Conservation (phyloP, 2,329 filamentous ascomycete genomes). For the Pyrenochaeta sp. region DNA sequence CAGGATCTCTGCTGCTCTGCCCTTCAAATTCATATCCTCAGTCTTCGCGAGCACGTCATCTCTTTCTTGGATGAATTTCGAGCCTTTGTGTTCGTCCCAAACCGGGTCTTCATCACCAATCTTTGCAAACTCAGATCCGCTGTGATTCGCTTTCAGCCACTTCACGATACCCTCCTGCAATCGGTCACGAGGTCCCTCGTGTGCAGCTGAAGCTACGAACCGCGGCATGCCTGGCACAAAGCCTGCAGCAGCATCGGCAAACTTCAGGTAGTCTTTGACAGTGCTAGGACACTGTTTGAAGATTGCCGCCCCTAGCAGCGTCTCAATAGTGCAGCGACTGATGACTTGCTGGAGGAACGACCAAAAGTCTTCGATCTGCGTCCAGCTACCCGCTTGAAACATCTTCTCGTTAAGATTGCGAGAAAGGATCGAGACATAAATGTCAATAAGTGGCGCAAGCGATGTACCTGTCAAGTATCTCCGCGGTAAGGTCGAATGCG, state of each 20-base stretch:
- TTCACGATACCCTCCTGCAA: constrained; percentile 29
- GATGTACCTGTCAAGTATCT: constrained; percentile 26
- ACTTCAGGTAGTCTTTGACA: constrained; percentile 38
- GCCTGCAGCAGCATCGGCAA: constrained; percentile 27
- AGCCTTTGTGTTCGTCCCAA: constrained; percentile 32
- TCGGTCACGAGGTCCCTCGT: constrained; percentile 25
- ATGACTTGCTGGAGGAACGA: constrained; percentile 40
- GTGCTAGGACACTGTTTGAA: constrained; percentile 36
- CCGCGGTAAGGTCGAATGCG: constrained; percentile 12
- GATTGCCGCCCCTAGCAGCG: constrained; percentile 34
- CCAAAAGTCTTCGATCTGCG: constrained; percentile 42
- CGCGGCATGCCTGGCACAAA: constrained; percentile 29
- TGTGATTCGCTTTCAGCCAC: constrained; percentile 30
- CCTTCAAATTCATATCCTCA: constrained; percentile 15
- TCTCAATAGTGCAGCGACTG: constrained; percentile 33
- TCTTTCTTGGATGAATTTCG: constrained; percentile 32
- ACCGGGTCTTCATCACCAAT: constrained; percentile 16
- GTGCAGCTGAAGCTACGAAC: constrained; percentile 21
- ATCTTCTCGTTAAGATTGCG: constrained; percentile 39
- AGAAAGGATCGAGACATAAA: constrained; percentile 31
- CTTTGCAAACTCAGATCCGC: constrained; percentile 25
- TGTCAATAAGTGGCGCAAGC: constrained; percentile 18
- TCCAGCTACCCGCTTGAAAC: constrained; percentile 40
- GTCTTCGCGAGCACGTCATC: constrained; percentile 18
- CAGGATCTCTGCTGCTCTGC: constrained; percentile 31